Evolutionary conservation across 2,329 filamentous ascomycete genomes (phyloP), one percentile per base, ranked within the genome.

Genomic region (Stromatinia cepivora): DNA sequence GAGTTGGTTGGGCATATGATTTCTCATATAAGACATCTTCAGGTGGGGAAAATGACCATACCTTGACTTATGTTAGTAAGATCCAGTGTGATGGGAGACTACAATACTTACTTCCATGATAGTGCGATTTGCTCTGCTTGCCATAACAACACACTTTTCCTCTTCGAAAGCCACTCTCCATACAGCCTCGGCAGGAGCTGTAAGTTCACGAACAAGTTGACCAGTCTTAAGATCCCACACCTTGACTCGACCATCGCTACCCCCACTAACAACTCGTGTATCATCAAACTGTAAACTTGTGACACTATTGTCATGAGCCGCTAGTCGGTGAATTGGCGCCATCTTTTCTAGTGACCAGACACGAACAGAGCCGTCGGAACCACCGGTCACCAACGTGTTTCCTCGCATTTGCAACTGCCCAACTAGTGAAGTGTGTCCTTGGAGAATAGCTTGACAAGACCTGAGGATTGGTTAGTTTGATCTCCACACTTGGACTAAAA

Each of bases 81-180:
- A 25, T 22, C 57, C 8, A 22, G 1, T n/a, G 22, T 64, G 20
- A 45, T 20, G 69, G 50, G 50, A 45, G 56, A 48, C 34, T 62
- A 3, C 61, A 79, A n/a, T 9, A 65, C 89, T 82, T 82, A 96
- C 94, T 89, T 99, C 95, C 95, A 99, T 99, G 72, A 98, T 91
- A 0, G 96, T 98, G 72, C 94, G 89, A 69, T 89, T 90, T 66
- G 88, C 88, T 71, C 94, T 87, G 75, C 93, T 90, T 11, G 95
- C 95, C 85, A 99, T 92, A 45, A 97, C 94, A 42, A 99, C 94
- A 70, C 94, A 97, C 80, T 97, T 98, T 81, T 99, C 95, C 73
- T 97, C 94, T 78, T 99, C 95, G 79, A 99, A 99, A 0, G 96
- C 95, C 46, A 99, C 94, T 70, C 95, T 87, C 95, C 95, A 99